Conservation (phyloP, 352 stramenopile genomes). For the Phytophthora tubulina region DNA sequence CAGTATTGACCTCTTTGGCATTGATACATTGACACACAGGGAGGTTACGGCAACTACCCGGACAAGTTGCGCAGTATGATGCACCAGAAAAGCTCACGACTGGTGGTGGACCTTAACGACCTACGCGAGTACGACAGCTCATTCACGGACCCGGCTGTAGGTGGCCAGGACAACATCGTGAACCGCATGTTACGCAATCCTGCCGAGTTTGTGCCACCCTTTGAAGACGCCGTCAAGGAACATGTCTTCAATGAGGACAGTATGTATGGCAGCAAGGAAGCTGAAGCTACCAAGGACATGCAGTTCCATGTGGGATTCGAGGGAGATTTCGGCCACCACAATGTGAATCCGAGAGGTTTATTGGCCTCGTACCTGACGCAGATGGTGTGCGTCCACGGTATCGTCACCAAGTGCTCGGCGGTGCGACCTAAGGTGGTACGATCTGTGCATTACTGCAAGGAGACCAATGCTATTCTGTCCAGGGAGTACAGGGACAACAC, state of each 20-base stretch:
- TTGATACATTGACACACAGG: conserved; percentile 44
- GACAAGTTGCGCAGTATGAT: conserved; percentile 89
- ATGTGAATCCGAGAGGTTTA: conserved; percentile 95
- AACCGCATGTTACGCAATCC: conserved; percentile 76
- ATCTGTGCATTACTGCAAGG: conserved; percentile 98
- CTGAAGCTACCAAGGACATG: conserved; percentile 73
- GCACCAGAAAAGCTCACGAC: conserved; percentile 71
- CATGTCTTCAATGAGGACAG: conserved; percentile 85
- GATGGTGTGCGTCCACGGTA: conserved; percentile 99
- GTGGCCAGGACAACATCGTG: conserved; percentile 79
- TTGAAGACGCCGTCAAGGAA: conserved; percentile 88
- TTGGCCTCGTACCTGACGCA: conserved; percentile 92
- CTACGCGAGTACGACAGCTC: conserved; percentile 91
- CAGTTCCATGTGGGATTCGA: conserved; percentile 92
- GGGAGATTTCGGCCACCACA: conserved; percentile 93
- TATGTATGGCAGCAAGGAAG: conserved; percentile 82
- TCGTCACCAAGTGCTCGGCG: conserved; percentile 98
- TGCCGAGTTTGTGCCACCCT: conserved; percentile 85
- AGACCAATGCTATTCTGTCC: conserved; percentile 93
- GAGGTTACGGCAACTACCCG: conserved; percentile 77
- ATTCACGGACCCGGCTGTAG: conserved; percentile 71
- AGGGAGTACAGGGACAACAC: conserved; percentile 98
- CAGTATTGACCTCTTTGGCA: conserved; percentile 3
- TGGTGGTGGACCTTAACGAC: conserved; percentile 93
- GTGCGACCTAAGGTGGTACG: conserved; percentile 98